Evolutionary conservation across 176 grass and related monocot genomes (phyloP).

Genomic region (Saccharum spontaneum): DNA sequence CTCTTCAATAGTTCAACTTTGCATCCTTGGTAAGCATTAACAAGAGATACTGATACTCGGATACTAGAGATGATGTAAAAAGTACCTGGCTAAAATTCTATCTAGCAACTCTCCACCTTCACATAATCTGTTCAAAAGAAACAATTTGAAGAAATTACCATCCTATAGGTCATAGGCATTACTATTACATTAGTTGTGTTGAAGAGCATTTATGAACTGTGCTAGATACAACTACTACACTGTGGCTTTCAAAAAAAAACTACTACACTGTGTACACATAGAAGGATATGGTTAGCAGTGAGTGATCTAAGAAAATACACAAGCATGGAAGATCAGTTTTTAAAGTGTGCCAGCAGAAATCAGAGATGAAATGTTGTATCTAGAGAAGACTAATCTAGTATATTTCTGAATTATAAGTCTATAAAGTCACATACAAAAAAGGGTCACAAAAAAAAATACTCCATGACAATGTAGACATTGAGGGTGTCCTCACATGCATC

Average conservation of each 20-base stretch:
- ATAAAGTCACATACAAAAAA: constrained; percentile 28
- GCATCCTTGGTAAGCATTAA: constrained; percentile 35
- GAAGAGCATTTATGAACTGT: constrained; percentile 16
- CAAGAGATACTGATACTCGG: constrained; percentile 19
- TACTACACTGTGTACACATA: neutral
- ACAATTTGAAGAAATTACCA: constrained; percentile 26
- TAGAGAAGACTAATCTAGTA: constrained; percentile 10
- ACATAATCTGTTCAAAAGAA: constrained; percentile 74
- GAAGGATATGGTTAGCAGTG: constrained; percentile 4
- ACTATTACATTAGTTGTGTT: neutral
- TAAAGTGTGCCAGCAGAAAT: neutral
- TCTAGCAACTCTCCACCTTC: constrained; percentile 97
- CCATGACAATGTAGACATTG: constrained; percentile 99
- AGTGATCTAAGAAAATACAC: neutral
- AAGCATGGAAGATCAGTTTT: neutral
- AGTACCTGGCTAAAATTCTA: constrained; percentile 96
- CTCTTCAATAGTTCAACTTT: constrained; percentile 71
- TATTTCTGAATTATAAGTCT: constrained; percentile 3
- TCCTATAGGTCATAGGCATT: neutral
- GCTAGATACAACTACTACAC: neutral
- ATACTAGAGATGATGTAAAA: constrained; percentile 3
- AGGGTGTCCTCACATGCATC: constrained; percentile 99
- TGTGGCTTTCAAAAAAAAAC: no score
- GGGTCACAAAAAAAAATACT: constrained; percentile 78
- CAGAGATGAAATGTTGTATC: constrained; percentile 10